phyloP scores from a whole-genome alignment of 2,329 filamentous ascomycete species.

The Colletotrichum lupini region DNA sequence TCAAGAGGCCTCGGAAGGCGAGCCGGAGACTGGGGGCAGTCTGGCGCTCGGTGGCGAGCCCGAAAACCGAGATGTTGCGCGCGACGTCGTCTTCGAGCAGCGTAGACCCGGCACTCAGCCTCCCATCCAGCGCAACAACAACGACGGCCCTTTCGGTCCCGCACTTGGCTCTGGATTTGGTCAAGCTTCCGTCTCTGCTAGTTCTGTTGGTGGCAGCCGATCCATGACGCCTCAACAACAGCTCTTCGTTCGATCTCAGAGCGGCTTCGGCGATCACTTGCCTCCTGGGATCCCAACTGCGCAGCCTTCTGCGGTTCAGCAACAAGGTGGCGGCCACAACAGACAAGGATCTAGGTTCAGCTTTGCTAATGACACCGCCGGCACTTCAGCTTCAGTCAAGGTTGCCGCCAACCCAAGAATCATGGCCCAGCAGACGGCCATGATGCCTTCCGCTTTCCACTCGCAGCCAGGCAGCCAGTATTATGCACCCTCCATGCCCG shows the following conservation, averaged over 20 bases:
- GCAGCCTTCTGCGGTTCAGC: constrained; percentile 63
- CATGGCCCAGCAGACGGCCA: constrained; percentile 87
- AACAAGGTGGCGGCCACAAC: constrained; percentile 74
- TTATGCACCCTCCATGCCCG: constrained; percentile 87
- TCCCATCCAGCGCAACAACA: constrained; percentile 75
- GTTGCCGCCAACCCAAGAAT: constrained; percentile 81
- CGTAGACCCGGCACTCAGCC: constrained; percentile 78
- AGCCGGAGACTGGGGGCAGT: constrained; percentile 83
- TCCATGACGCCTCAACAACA: constrained; percentile 86
- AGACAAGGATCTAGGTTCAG: constrained; percentile 89
- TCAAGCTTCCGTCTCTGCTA: constrained; percentile 61
- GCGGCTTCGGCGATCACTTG: constrained; percentile 69
- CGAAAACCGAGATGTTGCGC: constrained; percentile 76
- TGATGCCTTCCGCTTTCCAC: constrained; percentile 78
- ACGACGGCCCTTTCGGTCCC: constrained; percentile 66
- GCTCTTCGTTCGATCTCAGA: constrained; percentile 73
- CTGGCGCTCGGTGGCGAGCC: constrained; percentile 92
- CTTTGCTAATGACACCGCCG: constrained; percentile 81
- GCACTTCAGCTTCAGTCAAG: constrained; percentile 75
- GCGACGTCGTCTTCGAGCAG: constrained; percentile 64
- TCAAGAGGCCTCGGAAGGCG: constrained; percentile 72
- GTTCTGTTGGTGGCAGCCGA: constrained; percentile 70
- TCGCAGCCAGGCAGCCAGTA: constrained; percentile 74
- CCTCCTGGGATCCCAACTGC: constrained; percentile 67
- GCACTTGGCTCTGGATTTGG: constrained; percentile 60